phyloP scores from a whole-genome alignment of 108 stramenopile species.

The Cyclotella choctawhatcheeana region DNA sequence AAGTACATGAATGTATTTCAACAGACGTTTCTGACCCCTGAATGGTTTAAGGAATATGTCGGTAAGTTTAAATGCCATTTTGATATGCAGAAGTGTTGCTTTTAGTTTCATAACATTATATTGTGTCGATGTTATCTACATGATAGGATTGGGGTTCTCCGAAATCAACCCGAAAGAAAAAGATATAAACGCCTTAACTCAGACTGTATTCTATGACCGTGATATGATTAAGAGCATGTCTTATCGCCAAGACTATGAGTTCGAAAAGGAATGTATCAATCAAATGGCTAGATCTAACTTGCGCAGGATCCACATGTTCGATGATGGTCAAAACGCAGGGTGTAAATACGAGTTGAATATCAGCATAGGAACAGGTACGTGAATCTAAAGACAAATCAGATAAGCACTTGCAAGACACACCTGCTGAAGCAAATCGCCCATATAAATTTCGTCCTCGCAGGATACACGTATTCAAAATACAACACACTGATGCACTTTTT shows the following conservation, averaged over 20 bases:
- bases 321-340: conserved; percentile 24
- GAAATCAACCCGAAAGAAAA: conserved; percentile 61
- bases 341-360: conserved; percentile 6
- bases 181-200: conserved; percentile 58
- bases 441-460: too few species aligned
- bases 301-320: conserved; percentile 40
- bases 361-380: too few species aligned
- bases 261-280: conserved; percentile 63
- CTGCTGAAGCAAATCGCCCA: too few species aligned
- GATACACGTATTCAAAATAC: conserved; percentile 60
- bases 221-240: conserved; percentile 48
- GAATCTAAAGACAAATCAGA: too few species aligned
- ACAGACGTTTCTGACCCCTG: conserved; percentile 40
- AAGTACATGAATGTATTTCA: conserved; percentile 44
- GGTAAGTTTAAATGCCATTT: conserved; percentile 11
- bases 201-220: conserved; percentile 57
- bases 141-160: conserved; percentile 44
- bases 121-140: not conserved
- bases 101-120: not conserved
- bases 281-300: conserved; percentile 58
- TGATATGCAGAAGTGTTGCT: not conserved
- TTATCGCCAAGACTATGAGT: conserved; percentile 56
- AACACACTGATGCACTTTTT: conserved; percentile 66
- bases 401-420: too few species aligned
- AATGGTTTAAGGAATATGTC: conserved; percentile 52